Base-by-base conservation (phyloP, 192 early-diverging fungal species). In the Podila horticola region DNA sequence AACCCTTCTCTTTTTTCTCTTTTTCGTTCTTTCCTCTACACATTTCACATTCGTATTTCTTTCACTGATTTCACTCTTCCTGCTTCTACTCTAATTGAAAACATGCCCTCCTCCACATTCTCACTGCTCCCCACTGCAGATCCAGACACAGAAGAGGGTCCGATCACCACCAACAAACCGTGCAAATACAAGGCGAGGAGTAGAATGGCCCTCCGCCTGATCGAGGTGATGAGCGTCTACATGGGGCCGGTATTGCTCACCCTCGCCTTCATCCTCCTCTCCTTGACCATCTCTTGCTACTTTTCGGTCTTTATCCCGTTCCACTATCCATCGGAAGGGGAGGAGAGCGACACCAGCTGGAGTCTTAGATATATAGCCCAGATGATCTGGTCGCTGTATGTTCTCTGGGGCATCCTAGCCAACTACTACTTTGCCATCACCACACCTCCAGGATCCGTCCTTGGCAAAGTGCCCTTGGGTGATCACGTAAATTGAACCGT, bases 391-490 rank as follows among this genome's bases (percentile, higher is more conserved):
- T 86, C 85, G 26, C 22, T 84, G 11, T 89, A 89, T 57, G 71
- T 89, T 49, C 74, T 88, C 26, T 86, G 81, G 64, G 85, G 85
- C 61, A 85, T 88, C 51, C 52, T 76, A 30, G 87, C 86, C 67
- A 84, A 89, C 59, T 89, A 89, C 45, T 89, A 88, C 60, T 88
- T 86, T 81, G 86, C 88, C 2, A 72, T 89, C 19, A 75, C 57
- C 30, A 89, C 88, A n/a, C 83, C 77, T 8, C 88, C 88, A n/a
- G 88, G 88, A 28, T 75, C 70, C 38, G 74, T 86, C 13, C 61
- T 84, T 20, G 81, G 71, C 70, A 63, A 24, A 7, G 20, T 22
- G 3, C 7, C 20, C 52, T 10, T 26, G 24, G 22, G 5, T 1
- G 52, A 22, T 9, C 52, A 9, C 6, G 52, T 55, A 55, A 8